Evolutionary conservation across 2,329 filamentous ascomycete species (phyloP), one percentile per base, ranked within the genome.

Genomic region (Fusarium neocosmosporiellum): DNA sequence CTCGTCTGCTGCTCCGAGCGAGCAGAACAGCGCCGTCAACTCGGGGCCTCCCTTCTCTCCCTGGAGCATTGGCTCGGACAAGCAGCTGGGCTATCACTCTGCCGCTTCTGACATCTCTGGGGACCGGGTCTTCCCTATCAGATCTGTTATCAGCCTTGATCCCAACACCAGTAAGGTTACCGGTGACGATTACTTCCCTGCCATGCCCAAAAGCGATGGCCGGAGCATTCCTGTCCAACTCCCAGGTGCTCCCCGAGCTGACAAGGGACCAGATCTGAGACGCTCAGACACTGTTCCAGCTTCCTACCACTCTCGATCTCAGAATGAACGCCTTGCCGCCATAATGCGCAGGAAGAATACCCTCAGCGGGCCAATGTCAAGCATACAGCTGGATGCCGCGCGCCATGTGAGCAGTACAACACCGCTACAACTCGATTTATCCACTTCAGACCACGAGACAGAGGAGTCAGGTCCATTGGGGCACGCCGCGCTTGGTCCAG

Each of bases 41-140:
- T 73, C 75, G 4, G 76, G 79, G 7, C 69, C 66, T 22, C 76
- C 75, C 9, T 77, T 81, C 61, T 86, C 85, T 3, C 83, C 85
- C 18, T 84, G 81, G 81, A 86, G 84, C 64, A 73, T 78, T 10
- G 75, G 78, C 39, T 86, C 84, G 3, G 86, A 87, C 33, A 81
- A 74, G 43, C 85, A 85, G 61, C 76, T 78, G 2, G 77, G 78
- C 7, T 69, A 79, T 41, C 77, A 69, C 24, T 82, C 80, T 3
- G 72, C 74, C 13, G 71, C 76, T 54, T 83, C 82, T n/a, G 82
- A 83, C 61, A 78, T 80, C 27, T 82, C 81, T 31, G 79, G 81
- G 34, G 87, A 95, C 76, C 88, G 92, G 63, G 92, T 96, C 7
- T 96, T 93, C 65, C 93, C 93, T n/a, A 93, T 96, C 34, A 89